Percentiles rank a stretch among this genome's conserved stretches.
These are phyloP conservation scores for Adiantum capillusveneris DNA, from an alignment of 75 land plant genomes.

Conservation along the genomic window DNA sequence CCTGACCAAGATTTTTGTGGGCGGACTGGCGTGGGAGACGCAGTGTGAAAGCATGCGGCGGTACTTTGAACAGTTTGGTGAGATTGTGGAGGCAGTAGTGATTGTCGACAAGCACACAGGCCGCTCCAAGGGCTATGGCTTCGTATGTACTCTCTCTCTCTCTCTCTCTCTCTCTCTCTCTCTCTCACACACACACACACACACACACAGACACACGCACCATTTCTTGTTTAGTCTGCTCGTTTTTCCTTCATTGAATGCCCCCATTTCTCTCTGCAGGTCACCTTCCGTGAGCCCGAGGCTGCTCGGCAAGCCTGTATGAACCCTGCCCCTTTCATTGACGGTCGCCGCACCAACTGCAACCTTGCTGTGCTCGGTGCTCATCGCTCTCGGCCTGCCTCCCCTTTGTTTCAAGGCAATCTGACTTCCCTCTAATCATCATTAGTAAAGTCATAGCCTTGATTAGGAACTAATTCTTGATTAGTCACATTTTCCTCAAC, in stretches of 20 bases:
- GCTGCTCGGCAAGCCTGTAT: constrained; percentile 64
- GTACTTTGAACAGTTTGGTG: constrained; percentile 71
- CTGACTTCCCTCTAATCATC: background rate
- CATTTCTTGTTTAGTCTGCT: constrained; percentile 1
- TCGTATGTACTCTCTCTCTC: constrained; percentile 32
- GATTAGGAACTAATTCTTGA: background rate
- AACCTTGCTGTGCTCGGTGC: constrained; percentile 64
- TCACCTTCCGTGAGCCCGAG: constrained; percentile 75
- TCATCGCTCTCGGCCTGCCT: constrained; percentile 29
- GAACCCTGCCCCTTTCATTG: constrained; percentile 63
- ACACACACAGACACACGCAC: background rate
- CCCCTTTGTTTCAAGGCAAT: constrained; percentile 3
- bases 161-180: constrained; percentile 1
- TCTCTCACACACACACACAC: background rate
- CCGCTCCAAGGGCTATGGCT: constrained; percentile 78
- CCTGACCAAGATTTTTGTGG: constrained; percentile 70
- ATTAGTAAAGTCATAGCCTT: too few species aligned
- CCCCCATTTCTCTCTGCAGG: constrained; percentile 20
- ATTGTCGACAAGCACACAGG: constrained; percentile 72
- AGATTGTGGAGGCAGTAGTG: constrained; percentile 74
- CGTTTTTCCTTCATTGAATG: constrained; percentile 4
- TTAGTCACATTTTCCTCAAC: background rate
- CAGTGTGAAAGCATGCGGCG: constrained; percentile 52
- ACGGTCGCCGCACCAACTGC: constrained; percentile 76
- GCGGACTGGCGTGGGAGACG: constrained; percentile 83